Conservation (phyloP, 345 rosid genomes). For the Microthlaspi erraticum region DNA sequence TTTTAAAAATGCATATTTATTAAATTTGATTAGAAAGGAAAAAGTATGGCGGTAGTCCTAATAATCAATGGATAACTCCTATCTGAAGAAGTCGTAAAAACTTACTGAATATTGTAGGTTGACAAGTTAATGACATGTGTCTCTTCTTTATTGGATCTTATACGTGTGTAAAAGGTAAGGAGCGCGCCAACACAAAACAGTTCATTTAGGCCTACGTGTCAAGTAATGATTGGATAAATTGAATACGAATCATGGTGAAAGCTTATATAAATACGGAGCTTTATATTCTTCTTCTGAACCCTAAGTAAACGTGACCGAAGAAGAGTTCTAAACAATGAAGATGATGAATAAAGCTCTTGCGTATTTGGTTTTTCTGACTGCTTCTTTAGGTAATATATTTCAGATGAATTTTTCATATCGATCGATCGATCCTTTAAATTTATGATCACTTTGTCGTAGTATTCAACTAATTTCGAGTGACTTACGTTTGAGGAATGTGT, state of each 20-base stretch:
- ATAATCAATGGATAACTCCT: background rate
- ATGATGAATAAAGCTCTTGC: constrained; percentile 34
- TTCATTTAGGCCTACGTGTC: constrained; percentile 30
- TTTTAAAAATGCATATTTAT: too few species aligned
- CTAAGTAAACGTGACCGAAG: background rate
- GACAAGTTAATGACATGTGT: constrained; percentile 32
- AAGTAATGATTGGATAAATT: constrained; percentile 31
- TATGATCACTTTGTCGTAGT: background rate
- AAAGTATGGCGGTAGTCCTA: background rate
- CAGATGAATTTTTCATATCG: background rate
- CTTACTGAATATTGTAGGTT: background rate
- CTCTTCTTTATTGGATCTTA: background rate
- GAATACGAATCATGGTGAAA: background rate
- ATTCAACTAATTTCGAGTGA: background rate
- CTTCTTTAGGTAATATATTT: constrained; percentile 40
- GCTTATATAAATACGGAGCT: constrained; percentile 14
- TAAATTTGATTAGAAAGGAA: background rate
- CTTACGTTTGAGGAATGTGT: background rate
- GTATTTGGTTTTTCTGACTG: constrained; percentile 35
- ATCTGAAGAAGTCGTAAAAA: constrained; percentile 16
- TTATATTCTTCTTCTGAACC: background rate
- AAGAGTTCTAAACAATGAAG: constrained; percentile 30
- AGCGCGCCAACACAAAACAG: constrained; percentile 20
- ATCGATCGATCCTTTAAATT: background rate
- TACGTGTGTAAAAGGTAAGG: constrained; percentile 30